Evolutionary conservation across 352 stramenopile genomes (phyloP).

Genomic region (Globisporangium polare): DNA sequence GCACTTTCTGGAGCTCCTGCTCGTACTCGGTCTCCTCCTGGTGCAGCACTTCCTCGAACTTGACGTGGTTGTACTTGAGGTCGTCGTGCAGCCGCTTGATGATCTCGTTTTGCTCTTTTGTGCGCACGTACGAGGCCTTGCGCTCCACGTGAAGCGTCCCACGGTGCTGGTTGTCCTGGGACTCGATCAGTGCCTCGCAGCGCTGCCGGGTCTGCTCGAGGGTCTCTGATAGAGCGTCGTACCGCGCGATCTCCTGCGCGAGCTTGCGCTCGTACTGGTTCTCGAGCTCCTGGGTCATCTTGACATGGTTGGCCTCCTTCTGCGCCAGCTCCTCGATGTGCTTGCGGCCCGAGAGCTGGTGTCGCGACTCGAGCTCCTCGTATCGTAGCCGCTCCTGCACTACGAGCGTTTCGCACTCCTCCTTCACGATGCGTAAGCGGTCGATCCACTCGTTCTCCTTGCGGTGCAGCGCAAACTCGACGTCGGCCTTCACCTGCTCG

Average conservation of each 20-base stretch:
- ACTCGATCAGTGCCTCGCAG: constrained; percentile 84
- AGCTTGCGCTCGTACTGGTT: constrained; percentile 93
- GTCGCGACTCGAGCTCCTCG: constrained; percentile 70
- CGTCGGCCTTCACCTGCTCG: constrained; percentile 76
- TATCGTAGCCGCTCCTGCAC: constrained; percentile 73
- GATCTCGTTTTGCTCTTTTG: constrained; percentile 79
- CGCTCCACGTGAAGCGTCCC: constrained; percentile 59
- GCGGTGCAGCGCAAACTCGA: constrained; percentile 79
- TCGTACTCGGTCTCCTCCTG: constrained; percentile 84
- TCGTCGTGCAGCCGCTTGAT: constrained; percentile 85
- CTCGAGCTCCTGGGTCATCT: constrained; percentile 86
- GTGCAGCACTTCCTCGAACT: constrained; percentile 80
- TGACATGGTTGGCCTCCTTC: constrained; percentile 72
- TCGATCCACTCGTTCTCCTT: constrained; percentile 90
- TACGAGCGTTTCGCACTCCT: constrained; percentile 75
- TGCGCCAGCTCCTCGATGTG: constrained; percentile 75
- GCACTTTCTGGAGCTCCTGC: constrained; percentile 57
- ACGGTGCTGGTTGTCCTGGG: constrained; percentile 64
- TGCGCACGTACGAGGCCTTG: constrained; percentile 53
- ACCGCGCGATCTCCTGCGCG: constrained; percentile 83
- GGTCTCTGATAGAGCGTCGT: constrained; percentile 84
- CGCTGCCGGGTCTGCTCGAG: constrained; percentile 88
- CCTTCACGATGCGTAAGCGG: constrained; percentile 67
- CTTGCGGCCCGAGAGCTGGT: constrained; percentile 66
- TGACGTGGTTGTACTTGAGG: constrained; percentile 81